Evolutionary conservation across 1,284 basidiomycete genomes (phyloP).

Genomic region (Pseudozyma sp.): DNA sequence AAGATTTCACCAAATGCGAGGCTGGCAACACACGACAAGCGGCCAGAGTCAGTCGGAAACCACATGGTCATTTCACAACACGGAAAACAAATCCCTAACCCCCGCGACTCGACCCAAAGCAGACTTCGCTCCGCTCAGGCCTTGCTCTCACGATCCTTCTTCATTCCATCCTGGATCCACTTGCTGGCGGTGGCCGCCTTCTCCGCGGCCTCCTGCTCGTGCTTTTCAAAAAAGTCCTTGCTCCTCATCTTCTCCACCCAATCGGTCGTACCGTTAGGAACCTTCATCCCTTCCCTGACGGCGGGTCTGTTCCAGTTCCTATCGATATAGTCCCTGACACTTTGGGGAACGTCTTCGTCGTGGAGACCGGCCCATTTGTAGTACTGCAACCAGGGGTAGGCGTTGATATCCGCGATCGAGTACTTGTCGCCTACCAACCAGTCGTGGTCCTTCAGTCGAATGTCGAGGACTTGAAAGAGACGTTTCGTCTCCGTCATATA

Average conservation of each 20-base stretch:
- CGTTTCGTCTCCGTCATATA: slow-evolving; percentile 51
- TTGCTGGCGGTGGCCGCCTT: slow-evolving; percentile 26
- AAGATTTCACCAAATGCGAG: no score
- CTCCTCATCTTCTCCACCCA: slow-evolving; percentile 43
- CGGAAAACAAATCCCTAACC: background rate
- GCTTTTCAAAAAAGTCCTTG: slow-evolving; percentile 18
- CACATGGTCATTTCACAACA: background rate
- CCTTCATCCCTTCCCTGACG: slow-evolving; percentile 39
- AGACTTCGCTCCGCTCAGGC: slow-evolving; percentile 6
- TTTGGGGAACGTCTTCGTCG: slow-evolving; percentile 36
- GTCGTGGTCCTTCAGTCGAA: slow-evolving; percentile 44
- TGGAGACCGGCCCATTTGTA: slow-evolving; percentile 41
- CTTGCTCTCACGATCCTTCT: slow-evolving; percentile 43
- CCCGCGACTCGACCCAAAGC: background rate
- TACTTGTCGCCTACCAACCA: slow-evolving; percentile 61
- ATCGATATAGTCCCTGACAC: slow-evolving; percentile 37
- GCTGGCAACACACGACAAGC: no score
- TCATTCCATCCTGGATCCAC: slow-evolving; percentile 52
- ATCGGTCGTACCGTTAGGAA: slow-evolving; percentile 29
- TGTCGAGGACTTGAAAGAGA: slow-evolving; percentile 53
- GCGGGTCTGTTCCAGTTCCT: slow-evolving; percentile 30
- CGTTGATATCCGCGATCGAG: slow-evolving; percentile 57
- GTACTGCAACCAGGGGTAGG: slow-evolving; percentile 54
- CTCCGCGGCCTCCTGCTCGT: slow-evolving; percentile 29
- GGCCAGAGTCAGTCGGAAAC: no score